These are phyloP conservation scores for Austroboletus olivaceoglutinosus DNA, from an alignment of 1,284 basidiomycete species.

Conservation along the genomic window DNA sequence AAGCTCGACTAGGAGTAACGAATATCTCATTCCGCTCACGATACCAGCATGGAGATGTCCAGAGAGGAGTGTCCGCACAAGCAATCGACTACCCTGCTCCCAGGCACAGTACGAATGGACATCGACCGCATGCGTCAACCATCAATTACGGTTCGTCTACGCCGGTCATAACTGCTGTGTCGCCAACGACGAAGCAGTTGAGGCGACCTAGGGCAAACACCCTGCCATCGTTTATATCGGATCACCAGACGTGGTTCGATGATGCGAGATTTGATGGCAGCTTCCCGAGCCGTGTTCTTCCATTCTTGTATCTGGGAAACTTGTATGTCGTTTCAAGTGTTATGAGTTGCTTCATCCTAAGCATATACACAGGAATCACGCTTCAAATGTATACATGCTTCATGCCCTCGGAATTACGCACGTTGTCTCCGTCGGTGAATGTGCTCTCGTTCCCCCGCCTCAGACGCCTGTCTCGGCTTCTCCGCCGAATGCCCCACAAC, in stretches of 20 bases:
- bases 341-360: constrained; percentile 5
- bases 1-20: constrained; percentile 47
- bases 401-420: constrained; percentile 96
- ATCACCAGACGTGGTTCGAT: constrained; percentile 89
- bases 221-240: constrained; percentile 58
- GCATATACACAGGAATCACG: constrained; percentile 68
- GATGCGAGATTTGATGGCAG: constrained; percentile 91
- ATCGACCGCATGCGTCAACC: constrained; percentile 24
- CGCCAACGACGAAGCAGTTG: constrained; percentile 18
- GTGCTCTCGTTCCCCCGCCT: constrained; percentile 74
- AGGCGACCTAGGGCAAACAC: constrained; percentile 68
- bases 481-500: background rate
- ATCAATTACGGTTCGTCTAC: constrained; percentile 20
- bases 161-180: constrained; percentile 11
- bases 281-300: constrained; percentile 91
- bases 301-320: constrained; percentile 95
- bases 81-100: constrained; percentile 23
- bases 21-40: constrained; percentile 22
- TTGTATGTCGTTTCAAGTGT: constrained; percentile 54
- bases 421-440: constrained; percentile 96
- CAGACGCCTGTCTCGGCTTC: constrained; percentile 23
- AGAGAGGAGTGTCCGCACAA: constrained; percentile 14
- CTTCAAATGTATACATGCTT: constrained; percentile 93
- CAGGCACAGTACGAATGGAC: constrained; percentile 19
- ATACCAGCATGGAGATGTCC: constrained; percentile 27